Conservation (phyloP, 2,329 filamentous ascomycete species). For the Diaporthe caulivora region DNA sequence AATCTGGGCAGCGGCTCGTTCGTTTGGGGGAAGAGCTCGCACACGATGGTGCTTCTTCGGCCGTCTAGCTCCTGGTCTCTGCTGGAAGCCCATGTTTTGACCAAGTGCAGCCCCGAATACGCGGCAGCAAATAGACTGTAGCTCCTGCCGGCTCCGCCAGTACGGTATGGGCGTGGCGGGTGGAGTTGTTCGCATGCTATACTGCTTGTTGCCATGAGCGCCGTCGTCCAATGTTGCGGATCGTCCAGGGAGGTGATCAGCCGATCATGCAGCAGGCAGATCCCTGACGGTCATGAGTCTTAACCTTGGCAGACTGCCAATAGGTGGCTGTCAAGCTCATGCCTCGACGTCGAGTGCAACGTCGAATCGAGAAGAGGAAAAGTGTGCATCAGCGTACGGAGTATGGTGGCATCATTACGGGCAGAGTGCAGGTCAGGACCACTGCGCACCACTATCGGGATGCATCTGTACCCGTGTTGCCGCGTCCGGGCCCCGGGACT, state of each 20-base stretch:
- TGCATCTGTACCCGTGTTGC: slow-evolving; percentile 21
- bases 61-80: background rate
- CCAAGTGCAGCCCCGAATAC: background rate
- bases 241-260: slow-evolving; percentile 24
- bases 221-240: slow-evolving; percentile 34
- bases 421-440: slow-evolving; percentile 5
- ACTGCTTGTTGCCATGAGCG: slow-evolving; percentile 15
- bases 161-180: background rate
- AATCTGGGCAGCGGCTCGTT: background rate
- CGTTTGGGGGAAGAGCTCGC: background rate
- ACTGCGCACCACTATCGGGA: slow-evolving; percentile 6
- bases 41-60: slow-evolving; percentile 4
- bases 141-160: background rate
- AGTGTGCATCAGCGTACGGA: background rate
- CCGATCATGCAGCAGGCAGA: slow-evolving; percentile 18
- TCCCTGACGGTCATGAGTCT: slow-evolving; percentile 16
- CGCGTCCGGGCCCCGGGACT: slow-evolving; percentile 18
- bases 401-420: slow-evolving; percentile 1
- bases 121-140: slow-evolving; percentile 7
- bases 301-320: slow-evolving; percentile 4
- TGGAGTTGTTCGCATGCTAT: slow-evolving; percentile 4
- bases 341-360: background rate
- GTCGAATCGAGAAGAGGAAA: slow-evolving; percentile 5
- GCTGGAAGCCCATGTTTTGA: background rate
- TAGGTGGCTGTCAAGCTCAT: slow-evolving; percentile 10